phyloP scores from a whole-genome alignment of 164 flowering plant genomes.

The Sextonia rubra region DNA sequence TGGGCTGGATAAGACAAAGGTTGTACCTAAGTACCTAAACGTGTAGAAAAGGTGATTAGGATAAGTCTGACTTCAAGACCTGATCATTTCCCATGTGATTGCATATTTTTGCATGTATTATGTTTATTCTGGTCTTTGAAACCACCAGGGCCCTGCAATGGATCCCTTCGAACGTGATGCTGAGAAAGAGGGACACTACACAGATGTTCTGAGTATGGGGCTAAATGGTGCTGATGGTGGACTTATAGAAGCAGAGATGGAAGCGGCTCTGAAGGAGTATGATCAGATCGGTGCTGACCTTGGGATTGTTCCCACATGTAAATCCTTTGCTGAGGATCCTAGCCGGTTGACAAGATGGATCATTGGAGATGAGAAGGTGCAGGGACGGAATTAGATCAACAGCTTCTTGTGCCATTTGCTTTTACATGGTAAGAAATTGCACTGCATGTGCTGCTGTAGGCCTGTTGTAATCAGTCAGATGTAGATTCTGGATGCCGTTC shows the following conservation, averaged over 20 bases:
- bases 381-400: constrained; percentile 5
- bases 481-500: no score
- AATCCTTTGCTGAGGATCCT: constrained; percentile 53
- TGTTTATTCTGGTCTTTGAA: not conserved
- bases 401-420: not conserved
- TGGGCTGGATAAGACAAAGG: no score
- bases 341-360: constrained; percentile 72
- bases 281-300: constrained; percentile 65
- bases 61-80: no score
- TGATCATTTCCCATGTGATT: no score
- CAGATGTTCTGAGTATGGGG: constrained; percentile 41
- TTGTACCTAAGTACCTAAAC: no score
- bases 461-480: no score
- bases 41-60: no score
- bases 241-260: constrained; percentile 64
- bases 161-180: constrained; percentile 63
- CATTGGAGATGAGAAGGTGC: constrained; percentile 60
- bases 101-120: no score
- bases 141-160: constrained; percentile 61
- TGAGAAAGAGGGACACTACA: constrained; percentile 69
- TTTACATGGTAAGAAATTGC: no score
- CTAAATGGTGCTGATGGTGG: constrained; percentile 41
- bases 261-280: constrained; percentile 56
- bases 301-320: constrained; percentile 59
- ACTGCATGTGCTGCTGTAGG: no score